phyloP scores from a whole-genome alignment of 2,329 filamentous ascomycete species.

The Penicillium corylophilum region DNA sequence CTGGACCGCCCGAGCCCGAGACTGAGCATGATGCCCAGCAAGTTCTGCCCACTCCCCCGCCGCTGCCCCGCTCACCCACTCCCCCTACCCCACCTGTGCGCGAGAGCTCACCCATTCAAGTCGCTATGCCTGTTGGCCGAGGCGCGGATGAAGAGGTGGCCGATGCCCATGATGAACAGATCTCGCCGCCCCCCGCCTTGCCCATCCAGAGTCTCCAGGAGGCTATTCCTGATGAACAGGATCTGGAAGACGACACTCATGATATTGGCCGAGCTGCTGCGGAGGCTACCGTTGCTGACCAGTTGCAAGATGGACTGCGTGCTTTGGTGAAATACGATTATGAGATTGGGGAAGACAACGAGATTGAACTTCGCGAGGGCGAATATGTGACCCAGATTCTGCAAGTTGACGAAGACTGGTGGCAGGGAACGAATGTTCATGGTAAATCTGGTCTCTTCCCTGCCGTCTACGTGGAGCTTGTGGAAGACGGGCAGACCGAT shows the following conservation, averaged over 20 bases:
- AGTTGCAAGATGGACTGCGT: slow-evolving; percentile 58
- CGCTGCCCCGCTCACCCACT: slow-evolving; percentile 48
- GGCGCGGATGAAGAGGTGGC: slow-evolving; percentile 51
- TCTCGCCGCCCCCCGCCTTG: slow-evolving; percentile 48
- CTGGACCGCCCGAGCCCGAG: slow-evolving; percentile 51
- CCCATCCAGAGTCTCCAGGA: slow-evolving; percentile 64
- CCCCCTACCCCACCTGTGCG: slow-evolving; percentile 52
- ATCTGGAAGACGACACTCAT: slow-evolving; percentile 62
- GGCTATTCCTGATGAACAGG: slow-evolving; percentile 62
- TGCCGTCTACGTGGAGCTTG: slow-evolving; percentile 91
- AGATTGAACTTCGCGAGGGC: slow-evolving; percentile 86
- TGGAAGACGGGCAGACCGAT: slow-evolving; percentile 57
- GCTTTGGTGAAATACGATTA: slow-evolving; percentile 92
- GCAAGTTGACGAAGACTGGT: slow-evolving; percentile 98
- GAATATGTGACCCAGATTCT: slow-evolving; percentile 89
- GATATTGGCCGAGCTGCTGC: slow-evolving; percentile 62
- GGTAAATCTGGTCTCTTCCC: slow-evolving; percentile 92
- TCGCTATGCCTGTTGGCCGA: slow-evolving; percentile 81
- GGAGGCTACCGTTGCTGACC: slow-evolving; percentile 53
- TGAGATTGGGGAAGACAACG: slow-evolving; percentile 95
- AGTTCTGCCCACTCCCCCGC: slow-evolving; percentile 40
- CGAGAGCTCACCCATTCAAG: slow-evolving; percentile 72
- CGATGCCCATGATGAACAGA: slow-evolving; percentile 44
- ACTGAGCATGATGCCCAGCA: slow-evolving; percentile 44
- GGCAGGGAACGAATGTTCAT: slow-evolving; percentile 84